A percentile compares a stretch with the other conserved stretches of the same genome.
Conservation (phyloP, 2,329 filamentous ascomycete genomes). For the Graphiopsis chlorocephala region DNA sequence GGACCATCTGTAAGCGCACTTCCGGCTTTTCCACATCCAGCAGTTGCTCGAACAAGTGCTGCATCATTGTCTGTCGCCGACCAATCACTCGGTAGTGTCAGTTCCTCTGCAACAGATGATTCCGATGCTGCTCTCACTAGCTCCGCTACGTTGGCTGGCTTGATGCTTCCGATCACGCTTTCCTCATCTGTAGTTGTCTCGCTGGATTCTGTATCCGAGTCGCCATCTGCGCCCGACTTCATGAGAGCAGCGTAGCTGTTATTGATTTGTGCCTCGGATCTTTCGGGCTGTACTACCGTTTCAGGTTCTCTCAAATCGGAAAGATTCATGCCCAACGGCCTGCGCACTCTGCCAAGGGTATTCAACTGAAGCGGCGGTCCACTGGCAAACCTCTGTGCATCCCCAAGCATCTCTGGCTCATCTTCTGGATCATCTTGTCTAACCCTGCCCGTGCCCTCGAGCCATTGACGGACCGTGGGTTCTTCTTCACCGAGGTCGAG, state of each 20-base stretch:
- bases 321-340: constrained; percentile 20
- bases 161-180: background rate
- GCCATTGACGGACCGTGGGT: constrained; percentile 25
- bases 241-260: constrained; percentile 1
- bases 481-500: constrained; percentile 16
- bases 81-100: background rate
- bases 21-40: background rate
- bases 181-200: background rate
- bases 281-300: background rate
- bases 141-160: background rate
- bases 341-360: constrained; percentile 16
- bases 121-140: background rate
- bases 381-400: constrained; percentile 21
- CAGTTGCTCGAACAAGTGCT: background rate
- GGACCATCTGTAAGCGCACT: background rate
- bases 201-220: background rate
- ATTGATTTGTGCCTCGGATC: background rate
- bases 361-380: constrained; percentile 17
- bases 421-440: constrained; percentile 19
- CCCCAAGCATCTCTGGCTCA: constrained; percentile 22
- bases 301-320: constrained; percentile 14
- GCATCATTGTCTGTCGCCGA: background rate
- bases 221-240: background rate
- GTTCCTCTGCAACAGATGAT: background rate
- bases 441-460: constrained; percentile 25